Evolutionary conservation across 169 alveolate species (phyloP).

Genomic region (Eimeria acervulina): DNA sequence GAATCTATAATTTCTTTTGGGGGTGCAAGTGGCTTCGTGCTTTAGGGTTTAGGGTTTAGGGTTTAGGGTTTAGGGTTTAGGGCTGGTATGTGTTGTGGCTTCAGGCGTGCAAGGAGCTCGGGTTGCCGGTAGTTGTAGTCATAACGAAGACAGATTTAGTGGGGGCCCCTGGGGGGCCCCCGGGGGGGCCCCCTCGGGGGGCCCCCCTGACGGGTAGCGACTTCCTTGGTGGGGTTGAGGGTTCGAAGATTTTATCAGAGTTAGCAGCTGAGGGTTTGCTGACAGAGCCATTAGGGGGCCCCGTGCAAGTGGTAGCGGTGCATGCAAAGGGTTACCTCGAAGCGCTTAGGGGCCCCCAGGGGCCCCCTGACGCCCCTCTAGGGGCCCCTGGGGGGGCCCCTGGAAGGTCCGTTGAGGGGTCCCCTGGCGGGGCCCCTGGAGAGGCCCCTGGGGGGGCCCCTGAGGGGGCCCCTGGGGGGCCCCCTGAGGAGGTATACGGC

Average conservation of each 20-base stretch:
- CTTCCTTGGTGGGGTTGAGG: not conserved
- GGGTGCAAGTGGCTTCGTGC: no score
- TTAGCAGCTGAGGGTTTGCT: slow-evolving; percentile 29
- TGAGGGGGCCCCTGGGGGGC: no score
- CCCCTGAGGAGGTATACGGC: no score
- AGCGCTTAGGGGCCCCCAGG: not conserved
- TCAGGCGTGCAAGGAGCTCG: slow-evolving; percentile 16
- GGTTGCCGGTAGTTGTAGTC: not conserved
- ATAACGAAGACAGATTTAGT: slow-evolving; percentile 24
- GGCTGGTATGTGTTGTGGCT: not conserved
- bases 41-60: slow-evolving; percentile 15
- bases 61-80: not conserved
- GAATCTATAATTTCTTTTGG: no score
- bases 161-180: not conserved
- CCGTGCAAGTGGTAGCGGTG: slow-evolving; percentile 45
- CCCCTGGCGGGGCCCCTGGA: no score
- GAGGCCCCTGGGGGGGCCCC: no score
- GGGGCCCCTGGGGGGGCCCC: no score
- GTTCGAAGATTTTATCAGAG: not conserved
- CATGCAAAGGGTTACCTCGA: slow-evolving; percentile 28
- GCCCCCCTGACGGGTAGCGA: not conserved
- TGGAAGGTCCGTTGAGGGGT: no score
- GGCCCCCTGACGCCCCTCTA: slow-evolving; percentile 30
- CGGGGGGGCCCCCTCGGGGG: not conserved
- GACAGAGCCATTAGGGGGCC: slow-evolving; percentile 51